phyloP scores from a whole-genome alignment of 495 filamentous ascomycete species.

The Friedmanniomyces simplex region DNA sequence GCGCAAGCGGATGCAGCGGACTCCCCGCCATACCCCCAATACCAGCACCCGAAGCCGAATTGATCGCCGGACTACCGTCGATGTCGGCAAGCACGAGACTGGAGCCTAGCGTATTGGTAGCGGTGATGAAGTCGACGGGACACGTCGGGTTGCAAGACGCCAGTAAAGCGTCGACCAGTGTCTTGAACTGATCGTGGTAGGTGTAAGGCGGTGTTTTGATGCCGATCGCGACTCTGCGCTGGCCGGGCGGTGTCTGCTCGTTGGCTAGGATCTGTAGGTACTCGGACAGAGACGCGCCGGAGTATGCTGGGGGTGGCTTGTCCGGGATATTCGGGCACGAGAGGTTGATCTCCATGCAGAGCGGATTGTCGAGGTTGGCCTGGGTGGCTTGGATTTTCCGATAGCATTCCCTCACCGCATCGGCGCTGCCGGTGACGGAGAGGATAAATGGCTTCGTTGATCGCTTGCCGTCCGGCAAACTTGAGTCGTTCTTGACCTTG shows the following conservation, averaged over 20 bases:
- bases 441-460: conserved; percentile 51
- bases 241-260: not conserved
- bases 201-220: conserved; percentile 67
- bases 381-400: conserved; percentile 19
- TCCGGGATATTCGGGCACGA: conserved; percentile 61
- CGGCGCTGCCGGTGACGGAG: conserved; percentile 52
- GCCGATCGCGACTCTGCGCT: conserved; percentile 38
- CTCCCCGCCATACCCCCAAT: conserved; percentile 59
- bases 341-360: conserved; percentile 62
- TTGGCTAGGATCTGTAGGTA: conserved; percentile 35
- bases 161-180: conserved; percentile 41
- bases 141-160: conserved; percentile 24
- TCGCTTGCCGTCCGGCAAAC: not conserved
- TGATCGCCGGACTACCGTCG: conserved; percentile 24
- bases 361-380: conserved; percentile 27
- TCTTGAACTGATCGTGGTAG: conserved; percentile 46
- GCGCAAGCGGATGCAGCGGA: conserved; percentile 58
- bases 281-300: conserved; percentile 30
- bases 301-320: conserved; percentile 59
- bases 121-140: conserved; percentile 53
- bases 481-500: conserved; percentile 20
- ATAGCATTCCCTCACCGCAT: conserved; percentile 41
- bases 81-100: conserved; percentile 43
- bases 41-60: conserved; percentile 38
- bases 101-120: conserved; percentile 61